These are phyloP conservation scores for Phoma sp. DNA, from an alignment of 2,329 filamentous ascomycete genomes.

Conservation along the genomic window DNA sequence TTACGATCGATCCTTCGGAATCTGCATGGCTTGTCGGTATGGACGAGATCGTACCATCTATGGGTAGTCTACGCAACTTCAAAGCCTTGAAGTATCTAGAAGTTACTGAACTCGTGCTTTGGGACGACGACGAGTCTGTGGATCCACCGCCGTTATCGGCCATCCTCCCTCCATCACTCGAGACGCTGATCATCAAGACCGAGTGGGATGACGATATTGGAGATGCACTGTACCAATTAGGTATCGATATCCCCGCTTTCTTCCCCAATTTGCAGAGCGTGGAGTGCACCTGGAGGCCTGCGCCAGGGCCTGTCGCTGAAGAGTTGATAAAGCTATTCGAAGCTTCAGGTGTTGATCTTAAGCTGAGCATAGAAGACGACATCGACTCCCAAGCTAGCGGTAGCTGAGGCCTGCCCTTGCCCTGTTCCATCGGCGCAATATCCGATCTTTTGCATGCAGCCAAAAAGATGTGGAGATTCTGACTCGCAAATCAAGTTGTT, in stretches of 20 bases:
- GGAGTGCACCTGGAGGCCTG: slow-evolving; percentile 6
- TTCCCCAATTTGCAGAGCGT: neutral
- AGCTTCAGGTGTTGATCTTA: neutral
- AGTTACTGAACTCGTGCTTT: slow-evolving; percentile 24
- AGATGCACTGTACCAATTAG: slow-evolving; percentile 8
- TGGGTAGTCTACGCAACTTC: slow-evolving; percentile 22
- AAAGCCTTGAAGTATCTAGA: slow-evolving; percentile 18
- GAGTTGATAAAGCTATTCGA: neutral
- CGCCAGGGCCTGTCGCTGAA: neutral
- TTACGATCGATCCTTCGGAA: slow-evolving; percentile 5
- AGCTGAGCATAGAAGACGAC: neutral
- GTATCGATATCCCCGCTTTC: slow-evolving; percentile 4
- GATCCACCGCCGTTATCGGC: slow-evolving; percentile 10
- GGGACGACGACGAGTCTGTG: slow-evolving; percentile 13
- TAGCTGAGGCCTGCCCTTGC: no score
- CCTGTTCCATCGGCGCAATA: no score
- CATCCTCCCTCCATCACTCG: slow-evolving; percentile 20
- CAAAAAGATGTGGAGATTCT: no score
- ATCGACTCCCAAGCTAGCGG: neutral
- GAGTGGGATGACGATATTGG: slow-evolving; percentile 29
- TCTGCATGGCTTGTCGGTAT: slow-evolving; percentile 6
- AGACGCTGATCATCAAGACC: slow-evolving; percentile 17
- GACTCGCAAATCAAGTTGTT: no score
- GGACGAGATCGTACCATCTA: slow-evolving; percentile 8
- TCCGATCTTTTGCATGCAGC: no score